phyloP scores from a whole-genome alignment of 495 filamentous ascomycete species.

The Penicillium longicatenatum region DNA sequence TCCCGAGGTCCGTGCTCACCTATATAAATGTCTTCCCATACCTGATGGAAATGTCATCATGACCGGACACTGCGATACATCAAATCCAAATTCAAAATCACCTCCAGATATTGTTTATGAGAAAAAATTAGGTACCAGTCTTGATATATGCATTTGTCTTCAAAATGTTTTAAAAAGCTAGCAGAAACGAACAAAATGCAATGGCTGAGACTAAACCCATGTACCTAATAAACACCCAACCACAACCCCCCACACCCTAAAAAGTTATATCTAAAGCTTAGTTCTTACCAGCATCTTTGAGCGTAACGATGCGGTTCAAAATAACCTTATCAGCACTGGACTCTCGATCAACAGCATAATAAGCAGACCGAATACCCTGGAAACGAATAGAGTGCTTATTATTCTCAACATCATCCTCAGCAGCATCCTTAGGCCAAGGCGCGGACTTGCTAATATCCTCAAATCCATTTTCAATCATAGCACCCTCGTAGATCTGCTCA shows the following conservation, averaged over 20 bases:
- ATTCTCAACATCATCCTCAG: slow-evolving; percentile 44
- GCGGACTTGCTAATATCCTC: slow-evolving; percentile 72
- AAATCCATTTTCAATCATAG: slow-evolving; percentile 83
- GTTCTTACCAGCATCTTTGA: slow-evolving; percentile 67
- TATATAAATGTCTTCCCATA: too few relatives aligned
- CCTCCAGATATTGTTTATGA: neutral
- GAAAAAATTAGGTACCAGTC: too few relatives aligned
- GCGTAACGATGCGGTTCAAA: slow-evolving; percentile 86
- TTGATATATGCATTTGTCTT: neutral
- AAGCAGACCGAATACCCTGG: slow-evolving; percentile 89
- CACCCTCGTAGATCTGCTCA: slow-evolving; percentile 74
- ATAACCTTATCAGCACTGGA: slow-evolving; percentile 75
- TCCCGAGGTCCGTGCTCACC: too few relatives aligned
- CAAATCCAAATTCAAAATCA: neutral
- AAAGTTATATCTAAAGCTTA: slow-evolving; percentile 6
- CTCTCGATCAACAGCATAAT: slow-evolving; percentile 81
- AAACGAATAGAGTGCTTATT: slow-evolving; percentile 77
- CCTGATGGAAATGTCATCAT: too few relatives aligned
- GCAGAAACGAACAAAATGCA: neutral
- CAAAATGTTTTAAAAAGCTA: neutral
- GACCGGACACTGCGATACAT: neutral
- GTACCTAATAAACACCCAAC: neutral
- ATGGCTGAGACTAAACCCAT: neutral
- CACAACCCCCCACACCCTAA: neutral
- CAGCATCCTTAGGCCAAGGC: slow-evolving; percentile 78